phyloP scores from a whole-genome alignment of 495 filamentous ascomycete species.

The Tuber umbilicatum region DNA sequence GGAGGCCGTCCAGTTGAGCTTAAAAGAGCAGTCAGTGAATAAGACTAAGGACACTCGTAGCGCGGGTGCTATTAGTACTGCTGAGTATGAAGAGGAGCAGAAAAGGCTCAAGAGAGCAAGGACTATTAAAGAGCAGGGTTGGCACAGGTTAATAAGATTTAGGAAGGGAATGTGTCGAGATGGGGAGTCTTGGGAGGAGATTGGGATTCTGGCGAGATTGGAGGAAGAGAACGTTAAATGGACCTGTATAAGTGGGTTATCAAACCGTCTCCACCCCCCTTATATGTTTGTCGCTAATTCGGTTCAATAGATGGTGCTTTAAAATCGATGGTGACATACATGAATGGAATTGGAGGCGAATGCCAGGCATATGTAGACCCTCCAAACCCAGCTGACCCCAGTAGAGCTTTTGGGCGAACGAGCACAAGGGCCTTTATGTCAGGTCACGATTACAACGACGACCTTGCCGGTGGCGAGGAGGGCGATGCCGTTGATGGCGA shows the following conservation, averaged over 20 bases:
- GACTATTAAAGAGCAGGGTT: slow-evolving; percentile 25
- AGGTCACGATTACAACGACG: background rate
- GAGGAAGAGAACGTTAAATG: slow-evolving; percentile 30
- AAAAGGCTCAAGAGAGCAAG: slow-evolving; percentile 27
- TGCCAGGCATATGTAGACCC: background rate
- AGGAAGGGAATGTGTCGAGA: slow-evolving; percentile 26
- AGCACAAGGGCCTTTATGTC: background rate
- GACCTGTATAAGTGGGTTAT: slow-evolving; percentile 29
- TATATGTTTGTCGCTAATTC: background rate
- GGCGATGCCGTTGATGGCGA: background rate
- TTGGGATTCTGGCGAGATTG: slow-evolving; percentile 27
- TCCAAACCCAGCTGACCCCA: background rate
- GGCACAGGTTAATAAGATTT: slow-evolving; percentile 20
- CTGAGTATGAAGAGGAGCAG: slow-evolving; percentile 38
- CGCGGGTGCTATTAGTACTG: slow-evolving; percentile 24
- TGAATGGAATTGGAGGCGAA: background rate
- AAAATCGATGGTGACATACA: background rate
- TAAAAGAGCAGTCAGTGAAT: slow-evolving; percentile 22
- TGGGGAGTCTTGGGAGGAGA: slow-evolving; percentile 32
- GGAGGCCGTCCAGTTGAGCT: slow-evolving; percentile 23
- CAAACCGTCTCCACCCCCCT: background rate
- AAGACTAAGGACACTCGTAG: slow-evolving; percentile 18
- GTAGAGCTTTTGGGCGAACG: background rate
- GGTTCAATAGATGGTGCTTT: background rate
- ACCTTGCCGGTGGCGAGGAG: background rate